Evolutionary conservation across 148 eudicot species (phyloP), one percentile per base, ranked within the genome.

Genomic region (Euryodendron excelsum): DNA sequence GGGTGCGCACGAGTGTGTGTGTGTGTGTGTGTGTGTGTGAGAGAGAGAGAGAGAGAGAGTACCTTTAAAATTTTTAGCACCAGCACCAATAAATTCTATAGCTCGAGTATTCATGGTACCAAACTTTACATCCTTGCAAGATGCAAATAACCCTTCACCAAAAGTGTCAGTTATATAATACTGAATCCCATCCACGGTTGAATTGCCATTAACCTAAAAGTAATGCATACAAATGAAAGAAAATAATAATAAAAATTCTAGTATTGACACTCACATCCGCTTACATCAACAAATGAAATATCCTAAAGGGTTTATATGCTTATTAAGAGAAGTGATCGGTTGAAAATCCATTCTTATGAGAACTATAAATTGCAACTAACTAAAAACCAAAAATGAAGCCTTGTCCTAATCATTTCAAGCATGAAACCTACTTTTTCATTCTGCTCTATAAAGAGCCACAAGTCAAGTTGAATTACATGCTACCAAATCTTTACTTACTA

Each of bases 101-200:
- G 95, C 99, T 62, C 89, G 95, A 39, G 93, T 81, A 79, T 96
- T 96, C 99, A 93, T 87, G 28, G 97, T 84, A 78, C 99, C 97
- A 84, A 96, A 96, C 86, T 96, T 96, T 59, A 96, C 99, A 73
- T 96, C 99, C 87, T 92, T 92, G 88, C 99, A 96, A 52, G 99
- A 92, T 69, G 91, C 88, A 77, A 70, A 96, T 82, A 96, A 73
- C 78, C 96, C 98, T 86, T 88, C 86, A 81, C 98, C 98, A 87
- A 93, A 96, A 71, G 88, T 73, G 56, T 96, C 98, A 41, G 92
- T 85, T 81, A 91, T 86, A 85, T 78, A 88, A 82, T 85, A 96
- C 55, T 93, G 94, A 75, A 96, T 91, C 79, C 89, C 92, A 86
- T 89, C 91, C 82, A 96, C 98, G 9, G 99, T 96, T 82, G 70